Conservation (phyloP, 1,284 basidiomycete species). For the Rhodotorula sp. region DNA sequence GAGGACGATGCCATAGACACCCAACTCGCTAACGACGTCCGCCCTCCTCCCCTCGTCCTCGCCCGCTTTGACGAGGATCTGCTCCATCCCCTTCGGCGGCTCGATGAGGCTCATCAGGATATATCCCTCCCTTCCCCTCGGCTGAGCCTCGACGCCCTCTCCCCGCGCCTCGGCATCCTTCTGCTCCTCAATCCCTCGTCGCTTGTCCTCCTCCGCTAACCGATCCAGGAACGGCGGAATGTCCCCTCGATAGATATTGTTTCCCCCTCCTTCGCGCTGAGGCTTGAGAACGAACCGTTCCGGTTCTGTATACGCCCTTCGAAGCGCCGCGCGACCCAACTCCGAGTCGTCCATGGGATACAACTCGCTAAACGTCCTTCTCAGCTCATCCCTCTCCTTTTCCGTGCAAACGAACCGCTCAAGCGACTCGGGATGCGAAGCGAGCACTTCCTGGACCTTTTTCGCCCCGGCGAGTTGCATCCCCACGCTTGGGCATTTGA, state of each 20-base stretch:
- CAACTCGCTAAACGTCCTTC: constrained; percentile 74
- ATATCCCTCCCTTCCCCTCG: constrained; percentile 61
- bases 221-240: constrained; percentile 74
- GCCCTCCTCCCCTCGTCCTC: constrained; percentile 53
- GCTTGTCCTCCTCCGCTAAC: constrained; percentile 59
- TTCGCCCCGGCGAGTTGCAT: constrained; percentile 93
- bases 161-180: not conserved
- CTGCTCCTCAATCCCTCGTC: not conserved
- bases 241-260: constrained; percentile 85
- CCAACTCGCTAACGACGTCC: constrained; percentile 85
- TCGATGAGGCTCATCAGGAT: constrained; percentile 90
- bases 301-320: constrained; percentile 58
- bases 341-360: constrained; percentile 54
- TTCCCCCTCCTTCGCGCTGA: constrained; percentile 93
- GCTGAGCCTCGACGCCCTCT: not conserved
- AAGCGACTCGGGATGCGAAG: constrained; percentile 64
- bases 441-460: constrained; percentile 89
- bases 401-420: constrained; percentile 60
- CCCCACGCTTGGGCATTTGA: constrained; percentile 89
- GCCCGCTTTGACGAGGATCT: constrained; percentile 68
- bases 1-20: constrained; percentile 84
- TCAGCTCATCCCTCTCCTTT: constrained; percentile 57
- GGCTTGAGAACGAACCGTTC: constrained; percentile 83
- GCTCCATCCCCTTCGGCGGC: constrained; percentile 66
- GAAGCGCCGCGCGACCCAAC: constrained; percentile 55